phyloP scores from a whole-genome alignment of 139 green algal species.

The Nannochloris sp. region DNA sequence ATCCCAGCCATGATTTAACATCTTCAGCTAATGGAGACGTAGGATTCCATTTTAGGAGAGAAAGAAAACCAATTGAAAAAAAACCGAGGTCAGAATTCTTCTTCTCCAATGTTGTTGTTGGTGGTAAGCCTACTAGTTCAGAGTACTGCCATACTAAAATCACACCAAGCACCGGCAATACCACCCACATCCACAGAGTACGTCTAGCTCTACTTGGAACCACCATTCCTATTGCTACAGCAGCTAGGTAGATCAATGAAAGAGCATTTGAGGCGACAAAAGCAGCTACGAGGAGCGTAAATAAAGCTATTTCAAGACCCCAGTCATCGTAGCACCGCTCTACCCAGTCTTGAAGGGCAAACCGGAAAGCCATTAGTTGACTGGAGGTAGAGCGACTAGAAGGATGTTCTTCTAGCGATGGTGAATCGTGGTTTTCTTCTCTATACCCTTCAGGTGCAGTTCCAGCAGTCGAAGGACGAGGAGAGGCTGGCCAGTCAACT shows the following conservation, averaged over 20 bases:
- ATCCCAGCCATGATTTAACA: conserved; percentile 39
- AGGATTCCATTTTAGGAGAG: too few relatives aligned
- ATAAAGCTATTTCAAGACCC: conserved; percentile 39
- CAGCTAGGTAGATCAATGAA: conserved; percentile 35
- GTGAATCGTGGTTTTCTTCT: neutral
- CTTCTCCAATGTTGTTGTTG: too few relatives aligned
- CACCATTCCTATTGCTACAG: conserved; percentile 40
- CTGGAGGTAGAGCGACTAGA: neutral
- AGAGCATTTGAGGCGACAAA: conserved; percentile 37
- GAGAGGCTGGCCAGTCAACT: too few relatives aligned
- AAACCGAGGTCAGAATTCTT: too few relatives aligned
- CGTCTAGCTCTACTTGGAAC: neutral
- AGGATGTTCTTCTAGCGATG: neutral
- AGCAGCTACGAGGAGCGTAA: conserved; percentile 47
- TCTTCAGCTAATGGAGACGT: neutral
- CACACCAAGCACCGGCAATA: conserved; percentile 33
- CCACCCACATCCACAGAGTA: conserved; percentile 13
- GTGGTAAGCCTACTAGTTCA: conserved; percentile 34
- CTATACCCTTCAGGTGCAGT: neutral
- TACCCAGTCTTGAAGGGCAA: conserved; percentile 32
- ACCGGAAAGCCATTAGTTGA: conserved; percentile 17
- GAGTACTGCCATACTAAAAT: conserved; percentile 40
- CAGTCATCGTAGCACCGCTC: conserved; percentile 33
- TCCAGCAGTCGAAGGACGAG: neutral
- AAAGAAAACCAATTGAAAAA: too few relatives aligned